These are phyloP conservation scores for Chaetomium strumarium DNA, from an alignment of 2,329 filamentous ascomycete species.

Conservation along the genomic window DNA sequence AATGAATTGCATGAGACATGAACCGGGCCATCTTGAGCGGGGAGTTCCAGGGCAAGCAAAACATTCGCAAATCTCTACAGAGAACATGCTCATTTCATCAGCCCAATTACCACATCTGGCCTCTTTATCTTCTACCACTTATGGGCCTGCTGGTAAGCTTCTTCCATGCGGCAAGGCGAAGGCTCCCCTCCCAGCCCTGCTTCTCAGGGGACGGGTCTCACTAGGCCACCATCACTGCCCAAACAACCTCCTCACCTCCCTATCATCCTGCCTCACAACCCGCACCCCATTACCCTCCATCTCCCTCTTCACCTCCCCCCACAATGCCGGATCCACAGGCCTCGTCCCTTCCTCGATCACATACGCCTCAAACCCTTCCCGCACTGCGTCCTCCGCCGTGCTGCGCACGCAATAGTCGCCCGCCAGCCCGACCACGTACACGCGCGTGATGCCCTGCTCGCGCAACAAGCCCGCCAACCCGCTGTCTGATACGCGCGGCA, in stretches of 20 bases:
- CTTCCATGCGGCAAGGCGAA: background rate
- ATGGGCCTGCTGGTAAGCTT: too few species aligned
- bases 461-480: conserved; percentile 56
- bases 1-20: conserved; percentile 22
- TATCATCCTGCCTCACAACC: conserved; percentile 52
- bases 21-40: background rate
- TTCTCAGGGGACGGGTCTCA: too few species aligned
- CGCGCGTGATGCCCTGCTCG: conserved; percentile 59
- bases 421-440: conserved; percentile 81
- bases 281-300: conserved; percentile 55
- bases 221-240: background rate
- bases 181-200: too few species aligned
- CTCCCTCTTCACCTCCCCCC: conserved; percentile 49
- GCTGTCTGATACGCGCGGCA: conserved; percentile 54
- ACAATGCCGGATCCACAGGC: conserved; percentile 59
- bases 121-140: too few species aligned
- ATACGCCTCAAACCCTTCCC: conserved; percentile 69
- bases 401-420: conserved; percentile 83
- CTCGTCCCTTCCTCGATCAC: conserved; percentile 74
- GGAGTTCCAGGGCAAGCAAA: background rate
- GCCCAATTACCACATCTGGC: too few species aligned
- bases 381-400: conserved; percentile 71
- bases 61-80: background rate
- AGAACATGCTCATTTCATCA: background rate
- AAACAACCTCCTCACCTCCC: conserved; percentile 49